Base-by-base conservation (phyloP, 345 rosid species). In the Raphanus raphanistrum region DNA sequence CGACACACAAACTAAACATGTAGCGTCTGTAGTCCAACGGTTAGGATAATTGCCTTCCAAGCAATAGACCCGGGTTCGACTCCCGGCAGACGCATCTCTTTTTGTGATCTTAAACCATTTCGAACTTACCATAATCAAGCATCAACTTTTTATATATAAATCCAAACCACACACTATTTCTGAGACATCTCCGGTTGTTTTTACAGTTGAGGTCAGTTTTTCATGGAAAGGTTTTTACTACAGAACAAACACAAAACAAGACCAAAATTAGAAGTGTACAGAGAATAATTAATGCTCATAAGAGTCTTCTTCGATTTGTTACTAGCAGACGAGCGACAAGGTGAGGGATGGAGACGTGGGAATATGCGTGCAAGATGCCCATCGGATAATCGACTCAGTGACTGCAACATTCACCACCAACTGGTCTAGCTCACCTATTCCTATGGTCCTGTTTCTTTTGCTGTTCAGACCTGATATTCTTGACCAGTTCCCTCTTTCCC, bases 11-110 rank as follows among this genome's bases (percentile, higher is more conserved):
- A 45, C 1, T 6, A 4, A 12, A 12, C 6, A 45, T 17, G 9
- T 52, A 71, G 84, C 86, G 93, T 88, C 77, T 91, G 97, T 89
- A 90, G 97, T 91, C 92, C 98, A 90, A 93, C 96, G 93, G 97
- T 88, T 86, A 91, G 96, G 97, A 93, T 91, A 88, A 89, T 91
- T 88, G 96, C 91, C 97, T 90, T 86, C 92, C 91, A 88, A 89
- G 85, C 86, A 89, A 89, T 88, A 91, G 90, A 87, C 87, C 91
- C 87, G 89, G 94, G 89, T 87, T 88, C 91, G 92, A 90, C 91
- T 90, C 91, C 90, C 89, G 95, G 91, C 88, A 87, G 72, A 88
- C 91, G 87, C 92, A 89, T 4, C 31, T 4, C n/a, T 2, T 11
- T 29, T 26, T 5, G 1, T 7, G 5, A n/a, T 48, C 7, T 15